Evolutionary conservation across 2,329 filamentous ascomycete species (phyloP), one percentile per base, ranked within the genome.

Genomic region (Raffaelea deltoideospora): DNA sequence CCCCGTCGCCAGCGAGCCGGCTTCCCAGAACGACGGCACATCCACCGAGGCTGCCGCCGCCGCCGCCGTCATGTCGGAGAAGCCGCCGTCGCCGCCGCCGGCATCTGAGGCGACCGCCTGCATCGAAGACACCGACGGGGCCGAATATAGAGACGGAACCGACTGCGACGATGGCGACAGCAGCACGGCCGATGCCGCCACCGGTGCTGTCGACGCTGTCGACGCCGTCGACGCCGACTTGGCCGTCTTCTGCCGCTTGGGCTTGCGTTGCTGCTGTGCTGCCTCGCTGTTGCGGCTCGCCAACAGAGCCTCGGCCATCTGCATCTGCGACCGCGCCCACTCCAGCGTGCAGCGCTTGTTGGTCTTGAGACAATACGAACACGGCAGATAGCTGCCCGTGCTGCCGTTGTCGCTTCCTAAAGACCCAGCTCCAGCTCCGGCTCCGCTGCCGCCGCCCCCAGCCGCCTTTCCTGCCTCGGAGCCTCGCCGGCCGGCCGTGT

Each of bases 311-410:
- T 37, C 37, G 22, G 35, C 35, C 18, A 35, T 22, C 30, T 41
- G 44, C 11, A 44, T 37, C 33, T 49, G 47, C 2, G 45, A 42
- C 1, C 46, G 42, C 2, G 46, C 47, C 47, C 47, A 49, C 29
- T 47, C 38, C 17, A 46, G 38, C 10, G 47, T 49, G 40, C 47
- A 49, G 11, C 37, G 33, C 34, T 49, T 49, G 37, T 47, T 46
- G 2, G 47, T 48, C 28, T 42, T 43, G 29, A 39, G 35, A 31
- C 48, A 48, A 34, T 48, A 48, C 1, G 45, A 49, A 32, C 47
- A 49, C 10, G 43, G 27, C 31, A 37, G 2, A 14, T n/a, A 19
- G 28, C 27, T 6, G n/a, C n/a, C 21, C 29, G 23, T n/a, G 21
- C 9, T 28, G 10, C n/a, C 14, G 6, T 28, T 14, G 10, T n/a